Conservation (phyloP, 345 rosid genomes). For the Atalantia buxifolia region DNA sequence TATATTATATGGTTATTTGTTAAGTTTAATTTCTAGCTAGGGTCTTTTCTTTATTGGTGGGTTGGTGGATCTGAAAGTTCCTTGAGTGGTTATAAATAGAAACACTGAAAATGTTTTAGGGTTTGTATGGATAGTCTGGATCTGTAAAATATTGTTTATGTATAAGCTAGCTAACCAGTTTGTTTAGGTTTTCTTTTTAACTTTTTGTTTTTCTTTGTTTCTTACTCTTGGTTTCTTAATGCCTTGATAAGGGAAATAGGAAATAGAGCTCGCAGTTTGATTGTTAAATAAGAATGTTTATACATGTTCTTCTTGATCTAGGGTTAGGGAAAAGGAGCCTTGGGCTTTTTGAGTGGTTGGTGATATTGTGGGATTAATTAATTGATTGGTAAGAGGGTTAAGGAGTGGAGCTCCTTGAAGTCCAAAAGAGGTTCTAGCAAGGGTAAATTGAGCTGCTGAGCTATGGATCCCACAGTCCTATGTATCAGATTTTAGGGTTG, state of each 20-base stretch:
- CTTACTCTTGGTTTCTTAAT: not conserved
- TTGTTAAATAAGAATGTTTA: not conserved
- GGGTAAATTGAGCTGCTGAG: slow-evolving; percentile 78
- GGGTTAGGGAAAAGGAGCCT: not conserved
- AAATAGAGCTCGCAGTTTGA: not conserved
- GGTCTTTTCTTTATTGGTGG: not conserved
- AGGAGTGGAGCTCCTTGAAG: slow-evolving; percentile 80
- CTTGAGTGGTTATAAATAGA: not conserved
- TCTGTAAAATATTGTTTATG: not conserved
- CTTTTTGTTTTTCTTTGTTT: no score
- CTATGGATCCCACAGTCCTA: slow-evolving; percentile 85
- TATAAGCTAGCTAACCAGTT: no score
- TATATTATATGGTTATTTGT: no score
- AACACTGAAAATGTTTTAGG: not conserved
- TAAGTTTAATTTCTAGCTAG: not conserved
- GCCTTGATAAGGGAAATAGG: not conserved
- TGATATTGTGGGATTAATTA: not conserved
- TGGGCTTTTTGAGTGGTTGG: not conserved
- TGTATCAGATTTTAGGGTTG: not conserved
- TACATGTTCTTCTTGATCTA: not conserved
- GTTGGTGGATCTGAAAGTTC: not conserved
- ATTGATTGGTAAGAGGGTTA: not conserved
- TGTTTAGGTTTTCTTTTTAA: not conserved
- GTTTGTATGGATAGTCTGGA: not conserved
- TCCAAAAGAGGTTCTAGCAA: slow-evolving; percentile 67